Base-by-base conservation (phyloP, 1,284 basidiomycete species). In the Irpex rosettiformis region DNA sequence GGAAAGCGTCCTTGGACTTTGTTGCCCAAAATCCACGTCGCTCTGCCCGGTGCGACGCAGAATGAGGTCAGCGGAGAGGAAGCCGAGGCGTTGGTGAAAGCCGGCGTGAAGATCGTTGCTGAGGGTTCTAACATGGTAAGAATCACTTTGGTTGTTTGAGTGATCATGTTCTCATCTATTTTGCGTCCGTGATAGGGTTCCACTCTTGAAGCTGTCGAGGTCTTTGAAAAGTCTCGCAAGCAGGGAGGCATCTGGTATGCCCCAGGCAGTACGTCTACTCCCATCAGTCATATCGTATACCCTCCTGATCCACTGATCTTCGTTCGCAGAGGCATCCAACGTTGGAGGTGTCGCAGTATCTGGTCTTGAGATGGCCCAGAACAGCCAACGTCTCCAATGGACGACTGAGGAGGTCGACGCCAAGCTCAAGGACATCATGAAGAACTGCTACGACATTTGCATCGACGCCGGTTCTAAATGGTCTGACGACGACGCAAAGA, bases 301-400 rank as follows among this genome's bases (percentile, higher is more conserved):
- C 47, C 25, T 28, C 22, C 30, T 56, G 54, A 21, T 3, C 48
- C 27, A 51, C 24, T 24, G 18, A 2, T 27, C 18, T 4, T 33
- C 40, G 24, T 33, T n/a, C 11, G 33, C 66, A 79, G 77, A 82
- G 75, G 86, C 86, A 52, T 82, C 85, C 72, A 89, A 89, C 77
- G 81, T 80, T 62, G 86, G 87, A 73, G 86, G 85, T 75, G 85
- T 88, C 61, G 85, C 85, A 16, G 86, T 88, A 22, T 86, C 83
- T 18, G 86, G 86, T 59, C 82, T 93, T 63, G 90, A 92, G 77
- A 91, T 92, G 89, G 86, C 87, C 8, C 89, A 92, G 75, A 89
- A 90, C 79, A 86, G 85, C 66, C 82, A 85, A 65, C 78, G 88
- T 48, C 77, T 87, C 48, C 76, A 79, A 54, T 90, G 88, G 88